Percentiles rank a stretch among this genome's conserved stretches.
These are phyloP conservation scores for Schizophyllum commune DNA, from an alignment of 1,284 basidiomycete species.

Conservation along the genomic window DNA sequence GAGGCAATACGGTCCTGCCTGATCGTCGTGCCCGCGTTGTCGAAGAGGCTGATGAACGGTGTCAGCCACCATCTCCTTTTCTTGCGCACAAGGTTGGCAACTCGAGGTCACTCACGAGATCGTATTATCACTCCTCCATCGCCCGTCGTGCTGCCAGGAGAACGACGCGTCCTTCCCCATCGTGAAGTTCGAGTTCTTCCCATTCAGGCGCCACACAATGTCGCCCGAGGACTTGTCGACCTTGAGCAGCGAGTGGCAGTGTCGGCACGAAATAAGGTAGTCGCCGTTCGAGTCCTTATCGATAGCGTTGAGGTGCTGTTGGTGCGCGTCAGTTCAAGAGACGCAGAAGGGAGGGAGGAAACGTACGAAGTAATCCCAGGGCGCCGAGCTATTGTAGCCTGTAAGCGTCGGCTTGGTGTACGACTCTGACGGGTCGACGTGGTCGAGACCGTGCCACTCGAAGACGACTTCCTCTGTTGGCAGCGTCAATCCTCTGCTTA, in stretches of 20 bases:
- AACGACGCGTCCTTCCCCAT: slow-evolving; percentile 6
- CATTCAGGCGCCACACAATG: slow-evolving; percentile 14
- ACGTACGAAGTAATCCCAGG: slow-evolving; percentile 2
- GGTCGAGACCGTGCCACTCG: slow-evolving; percentile 9
- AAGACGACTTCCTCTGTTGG: slow-evolving; percentile 2
- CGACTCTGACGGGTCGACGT: slow-evolving; percentile 6
- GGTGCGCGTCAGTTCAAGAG: too few relatives aligned
- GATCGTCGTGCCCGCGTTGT: neutral
- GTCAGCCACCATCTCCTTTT: neutral
- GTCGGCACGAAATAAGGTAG: slow-evolving; percentile 9
- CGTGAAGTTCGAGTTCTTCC: slow-evolving; percentile 12
- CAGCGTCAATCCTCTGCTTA: too few relatives aligned
- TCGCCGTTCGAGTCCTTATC: slow-evolving; percentile 4
- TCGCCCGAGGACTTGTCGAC: slow-evolving; percentile 7
- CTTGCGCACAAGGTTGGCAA: neutral
- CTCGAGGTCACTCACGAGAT: slow-evolving; percentile 3
- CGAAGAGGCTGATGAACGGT: neutral
- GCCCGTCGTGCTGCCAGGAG: slow-evolving; percentile 14
- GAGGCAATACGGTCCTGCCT: neutral
- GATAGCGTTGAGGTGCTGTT: slow-evolving; percentile 9
- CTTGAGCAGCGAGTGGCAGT: slow-evolving; percentile 6
- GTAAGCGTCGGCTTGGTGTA: slow-evolving; percentile 4
- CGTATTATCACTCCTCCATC: slow-evolving; percentile 1
- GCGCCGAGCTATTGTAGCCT: neutral
- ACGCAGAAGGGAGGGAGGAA: neutral